phyloP scores from a whole-genome alignment of 768 basidiomycete genomes.

The Chlorophyllum brunneum region DNA sequence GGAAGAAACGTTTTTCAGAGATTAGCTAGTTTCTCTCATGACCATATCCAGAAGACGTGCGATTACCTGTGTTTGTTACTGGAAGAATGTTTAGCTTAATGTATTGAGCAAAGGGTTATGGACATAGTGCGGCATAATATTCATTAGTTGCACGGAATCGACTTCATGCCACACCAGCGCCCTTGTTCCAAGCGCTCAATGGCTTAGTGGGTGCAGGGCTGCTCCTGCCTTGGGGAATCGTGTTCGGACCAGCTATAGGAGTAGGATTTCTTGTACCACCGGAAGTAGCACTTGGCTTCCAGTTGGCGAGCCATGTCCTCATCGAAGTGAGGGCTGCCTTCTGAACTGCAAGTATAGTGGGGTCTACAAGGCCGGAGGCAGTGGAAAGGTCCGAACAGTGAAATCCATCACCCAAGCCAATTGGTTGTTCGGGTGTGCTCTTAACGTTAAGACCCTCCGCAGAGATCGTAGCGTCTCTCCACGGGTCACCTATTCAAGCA shows the following conservation, averaged over 20 bases:
- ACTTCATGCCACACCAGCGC: conserved; percentile 3
- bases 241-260: background rate
- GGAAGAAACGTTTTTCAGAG: background rate
- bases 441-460: conserved; percentile 41
- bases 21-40: background rate
- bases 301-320: conserved; percentile 53
- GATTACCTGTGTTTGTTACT: background rate
- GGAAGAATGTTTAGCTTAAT: background rate
- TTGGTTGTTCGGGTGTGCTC: conserved; percentile 53
- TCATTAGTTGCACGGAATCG: background rate
- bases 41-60: background rate
- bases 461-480: conserved; percentile 67
- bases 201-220: conserved; percentile 5
- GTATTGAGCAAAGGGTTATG: background rate
- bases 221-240: background rate
- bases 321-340: conserved; percentile 47
- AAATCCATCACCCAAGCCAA: conserved; percentile 59
- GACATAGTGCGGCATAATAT: background rate
- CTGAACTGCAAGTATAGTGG: conserved; percentile 53
- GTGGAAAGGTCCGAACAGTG: conserved; percentile 60
- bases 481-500: conserved; percentile 55
- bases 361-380: conserved; percentile 38
- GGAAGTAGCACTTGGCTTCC: conserved; percentile 21
- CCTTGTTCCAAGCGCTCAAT: conserved; percentile 14
- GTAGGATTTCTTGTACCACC: background rate